phyloP scores from a whole-genome alignment of 2,329 filamentous ascomycete genomes.

The Paecilomyces sp. region DNA sequence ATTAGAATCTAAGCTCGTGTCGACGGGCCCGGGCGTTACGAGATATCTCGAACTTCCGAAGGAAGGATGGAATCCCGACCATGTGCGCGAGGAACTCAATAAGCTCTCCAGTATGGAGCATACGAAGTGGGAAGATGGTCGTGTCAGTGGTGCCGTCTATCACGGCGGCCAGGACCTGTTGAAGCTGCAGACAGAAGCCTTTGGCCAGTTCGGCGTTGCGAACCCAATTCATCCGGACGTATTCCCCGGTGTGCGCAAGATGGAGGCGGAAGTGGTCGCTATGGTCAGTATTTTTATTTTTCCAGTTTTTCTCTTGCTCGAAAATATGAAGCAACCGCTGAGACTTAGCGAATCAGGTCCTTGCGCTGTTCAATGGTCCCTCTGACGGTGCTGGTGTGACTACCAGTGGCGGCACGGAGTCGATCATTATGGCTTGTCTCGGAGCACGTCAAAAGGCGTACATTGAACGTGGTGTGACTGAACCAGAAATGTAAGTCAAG shows the following conservation, averaged over 20 bases:
- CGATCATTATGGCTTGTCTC: conserved; percentile 91
- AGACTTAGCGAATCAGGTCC: conserved; percentile 34
- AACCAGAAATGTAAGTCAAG: conserved; percentile 78
- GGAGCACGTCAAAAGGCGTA: conserved; percentile 85
- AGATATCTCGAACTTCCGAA: conserved; percentile 72
- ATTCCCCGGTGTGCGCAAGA: conserved; percentile 95
- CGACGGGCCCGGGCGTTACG: conserved; percentile 61
- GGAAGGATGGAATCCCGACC: conserved; percentile 74
- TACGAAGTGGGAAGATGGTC: conserved; percentile 93
- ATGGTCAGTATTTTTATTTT: conserved; percentile 56
- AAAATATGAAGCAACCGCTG: neutral
- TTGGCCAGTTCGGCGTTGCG: conserved; percentile 85
- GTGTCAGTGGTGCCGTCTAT: conserved; percentile 91
- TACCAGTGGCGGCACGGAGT: conserved; percentile 90
- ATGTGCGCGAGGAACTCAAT: conserved; percentile 71
- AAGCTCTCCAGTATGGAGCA: conserved; percentile 81
- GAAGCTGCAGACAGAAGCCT: conserved; percentile 83
- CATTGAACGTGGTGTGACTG: conserved; percentile 74
- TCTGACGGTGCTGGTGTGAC: conserved; percentile 78
- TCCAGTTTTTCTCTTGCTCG: neutral
- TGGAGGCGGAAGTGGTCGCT: conserved; percentile 96
- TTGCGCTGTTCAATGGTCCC: conserved; percentile 83
- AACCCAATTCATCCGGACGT: conserved; percentile 98
- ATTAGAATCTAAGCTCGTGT: conserved; percentile 76
- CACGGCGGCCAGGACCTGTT: conserved; percentile 80